Evolutionary conservation across 192 early-diverging fungal species (phyloP).

Genomic region (Entophlyctis luteolus): DNA sequence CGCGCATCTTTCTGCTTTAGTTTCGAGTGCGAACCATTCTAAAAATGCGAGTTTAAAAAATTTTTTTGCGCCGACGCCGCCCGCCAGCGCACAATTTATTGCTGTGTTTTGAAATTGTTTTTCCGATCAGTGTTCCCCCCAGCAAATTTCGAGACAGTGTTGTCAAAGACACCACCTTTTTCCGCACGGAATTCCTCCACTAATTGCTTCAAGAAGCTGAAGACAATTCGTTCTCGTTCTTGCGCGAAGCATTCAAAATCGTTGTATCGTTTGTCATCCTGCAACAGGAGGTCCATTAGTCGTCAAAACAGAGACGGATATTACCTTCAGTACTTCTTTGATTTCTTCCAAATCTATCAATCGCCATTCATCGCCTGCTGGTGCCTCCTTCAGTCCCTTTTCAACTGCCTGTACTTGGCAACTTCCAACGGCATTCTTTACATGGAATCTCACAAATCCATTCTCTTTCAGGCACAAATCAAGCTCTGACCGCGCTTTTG

Average conservation of each 20-base stretch:
- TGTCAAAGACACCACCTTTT: slow-evolving; percentile 25
- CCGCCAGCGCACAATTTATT: too few relatives aligned
- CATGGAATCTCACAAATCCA: slow-evolving; percentile 52
- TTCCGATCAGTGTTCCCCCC: slow-evolving; percentile 13
- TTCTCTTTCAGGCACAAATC: slow-evolving; percentile 46
- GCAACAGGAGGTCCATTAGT: neutral
- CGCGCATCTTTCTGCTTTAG: neutral
- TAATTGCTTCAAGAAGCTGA: slow-evolving; percentile 21
- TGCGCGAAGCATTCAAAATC: slow-evolving; percentile 35
- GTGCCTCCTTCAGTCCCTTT: slow-evolving; percentile 36
- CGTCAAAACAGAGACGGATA: neutral
- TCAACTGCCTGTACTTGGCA: slow-evolving; percentile 31
- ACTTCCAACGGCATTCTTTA: slow-evolving; percentile 41
- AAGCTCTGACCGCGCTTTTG: slow-evolving; percentile 38
- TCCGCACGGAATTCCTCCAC: slow-evolving; percentile 21
- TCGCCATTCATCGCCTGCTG: slow-evolving; percentile 45
- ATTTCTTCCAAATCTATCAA: slow-evolving; percentile 46
- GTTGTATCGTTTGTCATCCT: slow-evolving; percentile 54
- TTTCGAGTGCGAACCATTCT: too few relatives aligned
- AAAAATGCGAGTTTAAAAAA: too few relatives aligned
- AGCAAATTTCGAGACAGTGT: slow-evolving; percentile 17
- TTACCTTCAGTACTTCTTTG: slow-evolving; percentile 46
- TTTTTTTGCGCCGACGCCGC: too few relatives aligned
- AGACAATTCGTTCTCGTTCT: slow-evolving; percentile 43
- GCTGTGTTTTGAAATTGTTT: too few relatives aligned